Base-by-base conservation (phyloP, 768 basidiomycete genomes). In the Steccherinum ochraceum region DNA sequence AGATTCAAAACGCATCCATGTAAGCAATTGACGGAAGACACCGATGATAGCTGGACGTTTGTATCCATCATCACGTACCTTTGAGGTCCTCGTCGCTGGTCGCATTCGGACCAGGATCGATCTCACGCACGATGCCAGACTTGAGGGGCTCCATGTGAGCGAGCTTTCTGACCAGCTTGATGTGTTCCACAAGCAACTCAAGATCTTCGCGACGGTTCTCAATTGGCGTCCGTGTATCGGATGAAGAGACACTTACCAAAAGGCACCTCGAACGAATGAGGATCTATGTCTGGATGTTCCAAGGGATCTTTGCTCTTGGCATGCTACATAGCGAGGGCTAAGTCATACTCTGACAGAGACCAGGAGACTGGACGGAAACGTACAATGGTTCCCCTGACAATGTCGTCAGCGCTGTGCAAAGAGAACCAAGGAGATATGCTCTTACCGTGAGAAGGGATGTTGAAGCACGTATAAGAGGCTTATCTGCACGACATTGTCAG, bases 241-340 rank as follows among this genome's bases (percentile, higher is more conserved):
- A 35, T 35, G 30, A 7, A 7, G 30, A 35, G 30, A 7, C 30
- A 35, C 30, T 35, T 7, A 35, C 30, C 30, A 16, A 35, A 35
- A 7, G 30, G 30, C 7, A 35, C 41, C 19, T 67, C 64, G 40
- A 67, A 62, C 50, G 65, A 66, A 24, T 57, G 64, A 3, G 68
- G 67, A 46, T 71, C 65, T 16, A 67, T 57, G 26, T 58, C 60
- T 0, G 67, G 66, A 12, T 62, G 58, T 3, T 47, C 54, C 5
- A 46, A n/a, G 1, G 67, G 64, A 43, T 72, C 64, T 7, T 49
- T 48, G 30, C 30, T 35, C 30, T 35, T 35, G 7, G 30, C 30
- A 35, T 35, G 30, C 30, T 35, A 35, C 30, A 35, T 7, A 35
- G 30, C 30, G 30, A 7, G n/a, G n/a, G n/a, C n/a, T n/a, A n/a